Base-by-base conservation (phyloP, 495 filamentous ascomycete genomes). In the Bathelium albidoporum region DNA sequence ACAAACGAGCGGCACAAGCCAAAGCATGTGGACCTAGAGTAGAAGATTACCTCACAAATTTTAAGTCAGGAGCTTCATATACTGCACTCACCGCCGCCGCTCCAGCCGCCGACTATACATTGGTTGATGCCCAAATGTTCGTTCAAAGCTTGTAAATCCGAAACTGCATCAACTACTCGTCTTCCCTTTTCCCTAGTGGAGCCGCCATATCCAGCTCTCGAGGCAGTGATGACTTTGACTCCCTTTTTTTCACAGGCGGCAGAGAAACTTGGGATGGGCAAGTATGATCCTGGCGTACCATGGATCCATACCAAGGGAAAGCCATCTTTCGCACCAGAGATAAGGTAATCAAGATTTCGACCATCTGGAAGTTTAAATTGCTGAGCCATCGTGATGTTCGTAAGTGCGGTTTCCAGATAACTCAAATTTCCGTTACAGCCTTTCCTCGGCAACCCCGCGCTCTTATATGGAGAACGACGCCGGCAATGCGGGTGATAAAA, bases 121-220 rank as follows among this genome's bases (percentile, higher is more conserved):
- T 62, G 9, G 41, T 66, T 18, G 26, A 44, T 2, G 16, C 67
- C 64, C 22, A 69, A 52, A 53, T 69, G 62, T 34, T 66, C 32
- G 11, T 62, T 36, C 16, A 69, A 53, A 24, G 67, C 60, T 45
- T 66, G 32, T 1, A 66, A 34, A 29, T 66, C 66, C 2, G 18
- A 31, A 3, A 64, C 61, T 39, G n/a, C 55, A 55, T 66, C 64
- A 12, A 66, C 36, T 14, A 68, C 44, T 1, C 41, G 10, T 10
- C 66, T 29, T 9, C 66, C 66, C n/a, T 60, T 60, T 11, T 59
- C 26, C 26, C 66, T 20, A 7, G 64, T 41, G 4, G 64, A 66
- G 60, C 49, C 64, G 10, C 66, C 66, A 28, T 68, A 68, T 5
- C 66, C 66, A 18, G 66, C 32, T 22, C 66, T 59, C n/a, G 64